A percentile compares a stretch with the other conserved stretches of the same genome.
phyloP scores from a whole-genome alignment of 2,329 filamentous ascomycete genomes.

The Pseudogymnoascus sp. region DNA sequence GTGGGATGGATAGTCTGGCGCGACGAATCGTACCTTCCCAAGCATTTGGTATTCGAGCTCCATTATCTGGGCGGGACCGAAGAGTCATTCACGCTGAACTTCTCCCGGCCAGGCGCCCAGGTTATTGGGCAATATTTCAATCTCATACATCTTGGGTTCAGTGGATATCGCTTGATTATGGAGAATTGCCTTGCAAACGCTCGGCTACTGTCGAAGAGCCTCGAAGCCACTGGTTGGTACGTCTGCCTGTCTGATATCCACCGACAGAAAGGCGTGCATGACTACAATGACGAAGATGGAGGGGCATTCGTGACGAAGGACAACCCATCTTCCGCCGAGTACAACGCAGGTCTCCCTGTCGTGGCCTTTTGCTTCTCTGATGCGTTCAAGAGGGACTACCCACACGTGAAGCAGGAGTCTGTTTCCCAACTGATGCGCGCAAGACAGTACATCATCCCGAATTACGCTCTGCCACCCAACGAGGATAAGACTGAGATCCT shows the following conservation, averaged over 20 bases:
- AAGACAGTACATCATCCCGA: slow-evolving; percentile 65
- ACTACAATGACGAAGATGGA: slow-evolving; percentile 30
- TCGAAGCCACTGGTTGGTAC: slow-evolving; percentile 63
- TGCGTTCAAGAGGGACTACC: slow-evolving; percentile 52
- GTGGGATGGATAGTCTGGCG: slow-evolving; percentile 67
- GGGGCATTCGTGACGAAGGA: slow-evolving; percentile 30
- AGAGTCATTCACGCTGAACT: slow-evolving; percentile 64
- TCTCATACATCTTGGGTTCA: slow-evolving; percentile 61
- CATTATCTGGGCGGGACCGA: slow-evolving; percentile 67
- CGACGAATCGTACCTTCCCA: slow-evolving; percentile 56
- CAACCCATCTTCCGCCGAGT: slow-evolving; percentile 49
- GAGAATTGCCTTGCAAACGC: slow-evolving; percentile 61
- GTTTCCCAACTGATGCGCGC: slow-evolving; percentile 56
- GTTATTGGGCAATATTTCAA: slow-evolving; percentile 69
- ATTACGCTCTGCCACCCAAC: slow-evolving; percentile 58
- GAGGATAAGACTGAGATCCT: slow-evolving; percentile 58
- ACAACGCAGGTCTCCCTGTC: slow-evolving; percentile 59
- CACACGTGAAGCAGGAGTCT: slow-evolving; percentile 57
- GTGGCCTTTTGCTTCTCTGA: slow-evolving; percentile 60
- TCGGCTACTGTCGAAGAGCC: slow-evolving; percentile 52
- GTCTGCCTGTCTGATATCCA: slow-evolving; percentile 59
- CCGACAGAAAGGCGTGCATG: slow-evolving; percentile 40
- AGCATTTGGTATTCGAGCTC: slow-evolving; percentile 63
- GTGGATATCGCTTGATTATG: slow-evolving; percentile 57
- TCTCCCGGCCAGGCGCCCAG: slow-evolving; percentile 63